phyloP scores from a whole-genome alignment of 805 yeast species.

The Geotrichum ghanense region DNA sequence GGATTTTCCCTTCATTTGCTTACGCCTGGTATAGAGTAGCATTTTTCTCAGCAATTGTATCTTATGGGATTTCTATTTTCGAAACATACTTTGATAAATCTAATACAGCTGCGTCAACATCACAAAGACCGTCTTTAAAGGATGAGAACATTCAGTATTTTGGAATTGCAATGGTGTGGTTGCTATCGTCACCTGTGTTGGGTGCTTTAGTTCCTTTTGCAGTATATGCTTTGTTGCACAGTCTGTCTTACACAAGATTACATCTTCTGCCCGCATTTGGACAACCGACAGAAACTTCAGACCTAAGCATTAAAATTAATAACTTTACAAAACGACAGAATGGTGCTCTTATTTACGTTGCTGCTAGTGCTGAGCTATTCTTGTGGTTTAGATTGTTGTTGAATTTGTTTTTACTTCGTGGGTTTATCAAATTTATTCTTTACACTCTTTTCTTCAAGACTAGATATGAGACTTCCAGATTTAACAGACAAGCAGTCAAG shows the following conservation, averaged over 20 bases:
- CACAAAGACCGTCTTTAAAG: constrained; percentile 17
- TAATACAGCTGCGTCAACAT: constrained; percentile 22
- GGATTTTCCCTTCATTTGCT: constrained; percentile 24
- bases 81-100: constrained; percentile 35
- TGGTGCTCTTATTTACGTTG: constrained; percentile 45
- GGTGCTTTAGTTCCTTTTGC: constrained; percentile 63
- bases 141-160: constrained; percentile 73
- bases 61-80: constrained; percentile 66
- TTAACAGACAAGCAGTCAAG: constrained; percentile 60
- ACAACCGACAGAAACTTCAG: constrained; percentile 20
- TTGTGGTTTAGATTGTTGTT: constrained; percentile 14
- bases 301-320: constrained; percentile 26
- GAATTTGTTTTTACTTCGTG: constrained; percentile 9
- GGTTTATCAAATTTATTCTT: constrained; percentile 32
- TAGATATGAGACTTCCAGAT: constrained; percentile 64
- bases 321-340: constrained; percentile 41
- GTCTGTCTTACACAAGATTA: constrained; percentile 54
- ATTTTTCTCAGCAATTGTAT: constrained; percentile 51
- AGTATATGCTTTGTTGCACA: constrained; percentile 73
- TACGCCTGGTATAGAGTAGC: constrained; percentile 44
- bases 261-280: constrained; percentile 55
- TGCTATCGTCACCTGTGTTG: constrained; percentile 46
- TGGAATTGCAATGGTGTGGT: constrained; percentile 41
- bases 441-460: constrained; percentile 55
- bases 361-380: constrained; percentile 46